Evolutionary conservation across 2,329 filamentous ascomycete genomes (phyloP).

Genomic region (Ophiosphaerella korrae): DNA sequence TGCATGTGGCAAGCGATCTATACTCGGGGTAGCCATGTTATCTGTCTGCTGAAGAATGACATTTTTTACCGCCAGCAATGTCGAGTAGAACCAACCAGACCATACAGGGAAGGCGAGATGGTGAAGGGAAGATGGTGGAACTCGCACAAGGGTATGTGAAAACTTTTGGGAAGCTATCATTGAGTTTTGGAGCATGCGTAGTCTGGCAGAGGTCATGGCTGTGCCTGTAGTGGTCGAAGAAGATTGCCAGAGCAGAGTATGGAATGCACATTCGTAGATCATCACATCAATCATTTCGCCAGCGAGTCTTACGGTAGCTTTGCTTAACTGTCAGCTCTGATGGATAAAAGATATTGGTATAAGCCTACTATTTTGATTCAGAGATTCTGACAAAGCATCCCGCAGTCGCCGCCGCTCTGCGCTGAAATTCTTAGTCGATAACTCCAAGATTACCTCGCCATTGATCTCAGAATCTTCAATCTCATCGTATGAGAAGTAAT

Average conservation of each 20-base stretch:
- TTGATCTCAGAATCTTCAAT: slow-evolving; percentile 22
- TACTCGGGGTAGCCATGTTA: slow-evolving; percentile 4
- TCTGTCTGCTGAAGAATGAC: slow-evolving; percentile 24
- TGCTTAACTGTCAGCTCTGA: neutral
- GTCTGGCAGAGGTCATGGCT: neutral
- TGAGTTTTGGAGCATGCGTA: slow-evolving; percentile 15
- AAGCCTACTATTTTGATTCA: neutral
- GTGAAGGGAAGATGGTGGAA: slow-evolving; percentile 10
- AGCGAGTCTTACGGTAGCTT: slow-evolving; percentile 1
- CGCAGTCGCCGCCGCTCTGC: slow-evolving; percentile 19
- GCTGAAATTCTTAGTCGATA: slow-evolving; percentile 18
- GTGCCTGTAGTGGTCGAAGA: neutral
- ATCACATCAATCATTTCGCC: slow-evolving; percentile 15
- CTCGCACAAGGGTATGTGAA: slow-evolving; percentile 11
- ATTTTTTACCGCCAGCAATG: slow-evolving; percentile 25
- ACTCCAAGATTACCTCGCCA: slow-evolving; percentile 20
- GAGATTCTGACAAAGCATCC: neutral
- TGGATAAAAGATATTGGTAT: neutral
- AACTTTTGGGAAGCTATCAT: slow-evolving; percentile 16
- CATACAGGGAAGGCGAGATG: slow-evolving; percentile 19
- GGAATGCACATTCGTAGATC: slow-evolving; percentile 28
- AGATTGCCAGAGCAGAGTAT: slow-evolving; percentile 21
- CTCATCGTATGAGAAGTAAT: slow-evolving; percentile 29
- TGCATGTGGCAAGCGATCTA: slow-evolving; percentile 10
- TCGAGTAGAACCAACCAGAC: slow-evolving; percentile 30